Evolutionary conservation across 352 stramenopile genomes (phyloP).

Genomic region (Pythium biforme): DNA sequence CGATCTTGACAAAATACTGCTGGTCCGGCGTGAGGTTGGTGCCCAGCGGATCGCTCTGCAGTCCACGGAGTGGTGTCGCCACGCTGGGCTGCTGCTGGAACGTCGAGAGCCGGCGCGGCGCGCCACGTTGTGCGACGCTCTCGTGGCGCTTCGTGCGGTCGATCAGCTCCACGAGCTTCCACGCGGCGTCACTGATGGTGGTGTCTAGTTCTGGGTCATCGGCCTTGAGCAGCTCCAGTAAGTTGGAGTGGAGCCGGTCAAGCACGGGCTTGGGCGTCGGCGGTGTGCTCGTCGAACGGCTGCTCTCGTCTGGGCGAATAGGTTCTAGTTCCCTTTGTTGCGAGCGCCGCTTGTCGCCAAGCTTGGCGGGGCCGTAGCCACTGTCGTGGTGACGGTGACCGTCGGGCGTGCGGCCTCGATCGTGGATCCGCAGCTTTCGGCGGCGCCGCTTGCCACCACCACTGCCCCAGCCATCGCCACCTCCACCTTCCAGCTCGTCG

Average conservation of each 20-base stretch:
- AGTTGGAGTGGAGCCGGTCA: slow-evolving; percentile 43
- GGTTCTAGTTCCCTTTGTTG: slow-evolving; percentile 4
- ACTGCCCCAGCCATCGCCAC: slow-evolving; percentile 21
- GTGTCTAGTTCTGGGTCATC: slow-evolving; percentile 22
- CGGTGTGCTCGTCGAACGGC: slow-evolving; percentile 13
- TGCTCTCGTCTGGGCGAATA: neutral
- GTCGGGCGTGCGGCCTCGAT: slow-evolving; percentile 41
- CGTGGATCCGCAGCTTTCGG: slow-evolving; percentile 42
- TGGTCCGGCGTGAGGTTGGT: slow-evolving; percentile 46
- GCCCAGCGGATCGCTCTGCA: slow-evolving; percentile 14
- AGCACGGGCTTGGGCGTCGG: slow-evolving; percentile 24
- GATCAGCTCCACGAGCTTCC: slow-evolving; percentile 53
- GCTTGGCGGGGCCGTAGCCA: slow-evolving; percentile 2
- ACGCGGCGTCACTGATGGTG: slow-evolving; percentile 39
- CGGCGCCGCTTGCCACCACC: slow-evolving; percentile 24
- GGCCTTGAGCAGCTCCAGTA: slow-evolving; percentile 57
- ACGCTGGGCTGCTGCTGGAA: slow-evolving; percentile 2
- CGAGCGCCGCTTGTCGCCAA: neutral
- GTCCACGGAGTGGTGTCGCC: neutral
- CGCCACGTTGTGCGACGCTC: slow-evolving; percentile 13
- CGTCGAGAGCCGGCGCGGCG: neutral
- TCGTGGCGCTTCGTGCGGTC: slow-evolving; percentile 31
- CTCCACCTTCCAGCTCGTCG: slow-evolving; percentile 24
- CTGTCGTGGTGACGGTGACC: neutral
- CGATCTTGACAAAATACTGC: slow-evolving; percentile 61